Conservation (phyloP, 805 yeast genomes). For the Saccharomycopsis sp. region DNA sequence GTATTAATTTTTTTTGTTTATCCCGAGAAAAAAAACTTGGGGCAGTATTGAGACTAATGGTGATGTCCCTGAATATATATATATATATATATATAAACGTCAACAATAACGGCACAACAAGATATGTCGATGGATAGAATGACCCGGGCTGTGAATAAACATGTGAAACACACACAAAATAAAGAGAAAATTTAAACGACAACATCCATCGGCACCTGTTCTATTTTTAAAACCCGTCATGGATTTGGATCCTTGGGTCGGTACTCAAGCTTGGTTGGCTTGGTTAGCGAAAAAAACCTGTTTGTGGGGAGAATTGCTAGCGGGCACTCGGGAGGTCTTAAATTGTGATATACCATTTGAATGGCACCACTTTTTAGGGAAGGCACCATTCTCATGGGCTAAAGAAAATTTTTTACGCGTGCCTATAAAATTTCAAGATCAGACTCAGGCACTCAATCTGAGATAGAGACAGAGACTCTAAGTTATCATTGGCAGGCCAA, state of each 20-base stretch:
- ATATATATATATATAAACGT: too few species aligned
- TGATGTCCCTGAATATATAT: not conserved
- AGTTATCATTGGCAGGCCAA: not conserved
- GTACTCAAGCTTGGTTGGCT: not conserved
- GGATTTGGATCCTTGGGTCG: not conserved
- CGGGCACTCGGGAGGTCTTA: not conserved
- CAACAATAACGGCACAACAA: not conserved
- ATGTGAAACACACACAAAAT: not conserved
- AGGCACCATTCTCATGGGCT: not conserved
- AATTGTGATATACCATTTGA: not conserved
- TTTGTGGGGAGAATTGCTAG: not conserved
- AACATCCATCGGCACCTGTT: not conserved
- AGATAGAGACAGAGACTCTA: not conserved
- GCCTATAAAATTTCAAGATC: not conserved
- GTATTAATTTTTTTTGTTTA: not conserved
- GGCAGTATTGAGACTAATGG: not conserved
- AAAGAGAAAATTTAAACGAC: not conserved
- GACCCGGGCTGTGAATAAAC: not conserved
- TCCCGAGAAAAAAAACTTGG: slow-evolving; percentile 1
- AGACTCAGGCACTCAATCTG: not conserved
- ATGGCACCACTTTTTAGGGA: too few species aligned
- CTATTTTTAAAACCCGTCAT: not conserved
- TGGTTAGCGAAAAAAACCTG: not conserved
- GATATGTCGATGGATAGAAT: not conserved
- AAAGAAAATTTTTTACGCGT: not conserved